A percentile compares a stretch with the other conserved stretches of the same genome.
These are phyloP conservation scores for Cyathus pygmaeus DNA, from an alignment of 1,284 basidiomycete species.

Conservation along the genomic window DNA sequence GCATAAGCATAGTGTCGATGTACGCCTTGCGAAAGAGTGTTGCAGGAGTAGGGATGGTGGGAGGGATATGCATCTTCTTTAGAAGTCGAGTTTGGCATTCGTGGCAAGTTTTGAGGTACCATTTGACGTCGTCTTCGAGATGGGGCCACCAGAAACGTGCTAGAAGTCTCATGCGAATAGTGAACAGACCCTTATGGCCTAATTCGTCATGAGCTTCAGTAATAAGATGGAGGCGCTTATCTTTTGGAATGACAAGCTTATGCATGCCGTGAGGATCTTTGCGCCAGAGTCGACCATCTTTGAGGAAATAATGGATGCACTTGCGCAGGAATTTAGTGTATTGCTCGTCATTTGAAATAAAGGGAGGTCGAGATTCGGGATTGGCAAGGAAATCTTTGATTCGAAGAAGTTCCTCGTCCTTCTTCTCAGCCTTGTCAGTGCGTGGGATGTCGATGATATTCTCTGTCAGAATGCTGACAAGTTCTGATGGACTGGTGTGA, in stretches of 20 bases:
- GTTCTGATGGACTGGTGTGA: background rate
- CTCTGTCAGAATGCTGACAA: background rate
- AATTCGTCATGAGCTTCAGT: slow-evolving; percentile 28
- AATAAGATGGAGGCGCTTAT: slow-evolving; percentile 15
- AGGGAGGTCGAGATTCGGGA: slow-evolving; percentile 1
- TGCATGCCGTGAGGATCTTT: slow-evolving; percentile 13
- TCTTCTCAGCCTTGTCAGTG: slow-evolving; percentile 5
- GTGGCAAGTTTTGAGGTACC: slow-evolving; percentile 46
- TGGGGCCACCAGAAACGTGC: slow-evolving; percentile 44
- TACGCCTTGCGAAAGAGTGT: slow-evolving; percentile 41
- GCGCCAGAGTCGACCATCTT: slow-evolving; percentile 15
- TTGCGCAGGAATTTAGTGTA: slow-evolving; percentile 8
- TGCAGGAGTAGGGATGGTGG: slow-evolving; percentile 33
- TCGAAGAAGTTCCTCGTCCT: slow-evolving; percentile 8
- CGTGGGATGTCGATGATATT: background rate
- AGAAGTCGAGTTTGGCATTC: slow-evolving; percentile 40
- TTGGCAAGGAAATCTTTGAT: slow-evolving; percentile 10
- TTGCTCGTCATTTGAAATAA: background rate
- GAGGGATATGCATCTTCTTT: slow-evolving; percentile 35
- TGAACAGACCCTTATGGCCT: slow-evolving; percentile 33
- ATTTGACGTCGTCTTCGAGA: slow-evolving; percentile 30
- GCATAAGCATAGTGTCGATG: slow-evolving; percentile 44
- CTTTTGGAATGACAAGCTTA: slow-evolving; percentile 12
- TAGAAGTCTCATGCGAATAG: slow-evolving; percentile 10
- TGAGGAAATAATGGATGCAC: slow-evolving; percentile 11